A percentile compares a stretch with the other conserved stretches of the same genome.
These are phyloP conservation scores for Parasarocladium wereldwijsianum DNA, from an alignment of 2,329 filamentous ascomycete species.

Conservation along the genomic window DNA sequence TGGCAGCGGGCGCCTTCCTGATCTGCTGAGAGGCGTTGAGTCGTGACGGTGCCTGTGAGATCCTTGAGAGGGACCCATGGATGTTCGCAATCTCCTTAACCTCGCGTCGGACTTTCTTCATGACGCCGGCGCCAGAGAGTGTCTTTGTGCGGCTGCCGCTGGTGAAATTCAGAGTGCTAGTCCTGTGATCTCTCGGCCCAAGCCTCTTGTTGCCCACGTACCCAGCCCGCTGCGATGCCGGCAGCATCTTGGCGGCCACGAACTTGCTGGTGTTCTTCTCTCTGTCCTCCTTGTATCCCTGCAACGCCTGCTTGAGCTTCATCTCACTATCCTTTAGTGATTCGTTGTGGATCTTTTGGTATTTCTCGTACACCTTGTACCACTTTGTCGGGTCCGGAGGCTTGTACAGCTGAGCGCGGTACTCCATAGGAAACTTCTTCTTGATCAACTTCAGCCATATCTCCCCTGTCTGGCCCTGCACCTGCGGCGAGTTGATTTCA, in stretches of 20 bases:
- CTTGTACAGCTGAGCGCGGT: constrained; percentile 43
- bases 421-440: constrained; percentile 56
- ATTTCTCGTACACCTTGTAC: constrained; percentile 63
- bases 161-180: constrained; percentile 26
- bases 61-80: constrained; percentile 29
- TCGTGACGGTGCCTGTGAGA: constrained; percentile 12
- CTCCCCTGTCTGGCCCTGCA: constrained; percentile 53
- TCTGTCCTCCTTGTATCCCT: constrained; percentile 41
- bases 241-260: constrained; percentile 33
- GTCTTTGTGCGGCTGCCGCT: constrained; percentile 37
- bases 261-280: constrained; percentile 42
- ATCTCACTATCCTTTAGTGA: constrained; percentile 45
- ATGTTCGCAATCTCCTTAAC: constrained; percentile 35
- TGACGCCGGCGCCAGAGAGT: constrained; percentile 34
- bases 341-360: constrained; percentile 43
- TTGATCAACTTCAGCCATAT: constrained; percentile 71
- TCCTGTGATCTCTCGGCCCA: constrained; percentile 13
- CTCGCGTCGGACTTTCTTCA: constrained; percentile 41
- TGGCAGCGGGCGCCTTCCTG: constrained; percentile 32
- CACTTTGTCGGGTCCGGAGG: constrained; percentile 56
- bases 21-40: constrained; percentile 23
- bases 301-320: constrained; percentile 40
- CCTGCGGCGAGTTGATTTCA: constrained; percentile 63
- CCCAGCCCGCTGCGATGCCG: constrained; percentile 22
- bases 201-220: constrained; percentile 6